A percentile compares a stretch with the other conserved stretches of the same genome.
phyloP scores from a whole-genome alignment of 1,284 basidiomycete genomes.

The Kalmanozyma brasiliensis region DNA sequence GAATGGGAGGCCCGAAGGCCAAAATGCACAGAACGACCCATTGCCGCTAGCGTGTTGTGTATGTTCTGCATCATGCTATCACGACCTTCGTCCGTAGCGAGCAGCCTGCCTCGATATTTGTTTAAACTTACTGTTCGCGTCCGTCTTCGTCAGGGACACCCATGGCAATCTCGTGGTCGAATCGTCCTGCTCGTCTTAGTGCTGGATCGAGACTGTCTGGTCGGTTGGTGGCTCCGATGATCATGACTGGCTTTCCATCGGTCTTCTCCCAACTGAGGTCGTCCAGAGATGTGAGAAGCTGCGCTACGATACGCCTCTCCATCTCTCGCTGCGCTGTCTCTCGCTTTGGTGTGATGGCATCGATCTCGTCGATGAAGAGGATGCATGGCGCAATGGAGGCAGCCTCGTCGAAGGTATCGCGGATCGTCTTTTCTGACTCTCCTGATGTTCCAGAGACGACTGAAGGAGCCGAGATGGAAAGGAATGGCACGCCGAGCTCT shows the following conservation, averaged over 20 bases:
- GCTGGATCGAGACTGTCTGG: slow-evolving; percentile 95
- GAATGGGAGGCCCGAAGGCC: slow-evolving; percentile 58
- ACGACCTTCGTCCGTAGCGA: slow-evolving; percentile 8
- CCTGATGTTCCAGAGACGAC: slow-evolving; percentile 98
- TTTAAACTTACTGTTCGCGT: slow-evolving; percentile 79
- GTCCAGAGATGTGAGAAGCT: slow-evolving; percentile 97
- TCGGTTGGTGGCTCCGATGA: slow-evolving; percentile 95
- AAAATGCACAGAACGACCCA: slow-evolving; percentile 48
- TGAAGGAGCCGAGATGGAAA: slow-evolving; percentile 90
- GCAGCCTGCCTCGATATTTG: not conserved
- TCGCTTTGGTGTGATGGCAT: slow-evolving; percentile 95
- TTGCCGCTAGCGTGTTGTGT: slow-evolving; percentile 49
- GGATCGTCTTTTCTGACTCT: slow-evolving; percentile 92
- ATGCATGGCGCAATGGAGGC: slow-evolving; percentile 64
- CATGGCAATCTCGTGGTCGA: slow-evolving; percentile 98
- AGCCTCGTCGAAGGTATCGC: slow-evolving; percentile 86
- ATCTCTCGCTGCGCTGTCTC: slow-evolving; percentile 92
- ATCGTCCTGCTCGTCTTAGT: slow-evolving; percentile 88
- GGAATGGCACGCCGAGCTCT: slow-evolving; percentile 81
- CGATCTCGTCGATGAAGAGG: slow-evolving; percentile 82
- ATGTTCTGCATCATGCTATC: slow-evolving; percentile 47
- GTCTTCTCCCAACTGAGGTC: slow-evolving; percentile 86
- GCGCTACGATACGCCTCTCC: slow-evolving; percentile 96
- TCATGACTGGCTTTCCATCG: slow-evolving; percentile 77
- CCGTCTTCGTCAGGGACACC: slow-evolving; percentile 87